A percentile compares a stretch with the other conserved stretches of the same genome.
Evolutionary conservation across 768 basidiomycete genomes (phyloP).

Genomic region (Dacryopinax spathularia): DNA sequence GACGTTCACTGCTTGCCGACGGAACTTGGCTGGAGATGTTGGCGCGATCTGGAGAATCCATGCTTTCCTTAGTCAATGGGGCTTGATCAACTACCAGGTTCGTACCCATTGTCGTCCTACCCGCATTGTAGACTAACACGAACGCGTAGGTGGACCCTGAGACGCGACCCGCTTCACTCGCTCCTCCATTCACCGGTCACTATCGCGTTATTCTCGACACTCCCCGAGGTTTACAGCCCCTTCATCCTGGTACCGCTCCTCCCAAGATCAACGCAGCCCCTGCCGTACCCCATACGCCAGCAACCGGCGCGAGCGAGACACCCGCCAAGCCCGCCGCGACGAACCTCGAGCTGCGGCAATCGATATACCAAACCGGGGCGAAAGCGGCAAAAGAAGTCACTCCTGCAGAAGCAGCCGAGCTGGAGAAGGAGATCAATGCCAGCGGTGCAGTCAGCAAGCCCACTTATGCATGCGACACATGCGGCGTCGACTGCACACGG

Average conservation of each 20-base stretch:
- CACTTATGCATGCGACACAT: conserved; percentile 77
- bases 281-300: conserved; percentile 20
- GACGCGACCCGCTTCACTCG: conserved; percentile 81
- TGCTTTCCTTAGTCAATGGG: conserved; percentile 98
- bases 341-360: conserved; percentile 66
- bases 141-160: conserved; percentile 80
- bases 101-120: conserved; percentile 13
- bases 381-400: conserved; percentile 64
- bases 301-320: conserved; percentile 19
- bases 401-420: conserved; percentile 49
- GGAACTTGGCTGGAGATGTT: conserved; percentile 95
- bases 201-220: conserved; percentile 96
- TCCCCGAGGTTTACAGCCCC: conserved; percentile 85
- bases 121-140: not conserved
- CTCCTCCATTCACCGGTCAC: conserved; percentile 96
- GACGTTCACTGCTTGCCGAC: conserved; percentile 89
- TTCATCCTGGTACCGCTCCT: conserved; percentile 41
- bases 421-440: conserved; percentile 42
- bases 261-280: conserved; percentile 35
- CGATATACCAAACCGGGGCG: conserved; percentile 76
- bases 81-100: conserved; percentile 96
- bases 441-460: conserved; percentile 29
- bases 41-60: conserved; percentile 98
- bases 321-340: conserved; percentile 39
- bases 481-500: conserved; percentile 81